Conservation (phyloP, 371 early-diverging fungal genomes). For the Rhizopus stolonifer region DNA sequence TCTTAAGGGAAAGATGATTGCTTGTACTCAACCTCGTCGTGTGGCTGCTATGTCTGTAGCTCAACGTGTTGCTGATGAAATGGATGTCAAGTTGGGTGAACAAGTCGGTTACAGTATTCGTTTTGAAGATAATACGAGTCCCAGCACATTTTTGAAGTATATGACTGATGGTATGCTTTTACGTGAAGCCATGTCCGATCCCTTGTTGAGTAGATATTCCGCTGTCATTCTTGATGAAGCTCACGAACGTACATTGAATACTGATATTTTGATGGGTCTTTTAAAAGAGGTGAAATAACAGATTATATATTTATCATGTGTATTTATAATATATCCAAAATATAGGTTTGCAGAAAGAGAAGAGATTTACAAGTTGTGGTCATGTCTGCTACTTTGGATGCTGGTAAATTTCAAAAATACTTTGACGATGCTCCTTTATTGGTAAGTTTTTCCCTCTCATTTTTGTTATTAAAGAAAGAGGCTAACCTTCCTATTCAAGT, state of each 20-base stretch:
- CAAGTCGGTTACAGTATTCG: constrained; percentile 76
- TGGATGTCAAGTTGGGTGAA: constrained; percentile 53
- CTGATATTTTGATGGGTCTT: constrained; percentile 26
- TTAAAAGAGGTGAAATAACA: constrained; percentile 12
- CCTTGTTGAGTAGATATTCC: constrained; percentile 54
- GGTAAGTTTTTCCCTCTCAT: too few species aligned
- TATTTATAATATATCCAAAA: too few species aligned
- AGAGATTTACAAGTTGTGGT: constrained; percentile 57
- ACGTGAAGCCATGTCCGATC: constrained; percentile 67
- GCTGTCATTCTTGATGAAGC: constrained; percentile 78
- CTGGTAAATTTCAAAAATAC: constrained; percentile 62
- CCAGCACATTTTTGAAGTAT: constrained; percentile 19
- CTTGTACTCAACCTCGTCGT: constrained; percentile 93
- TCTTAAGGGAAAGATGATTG: constrained; percentile 78
- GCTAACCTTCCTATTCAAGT: too few species aligned
- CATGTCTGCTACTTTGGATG: constrained; percentile 84
- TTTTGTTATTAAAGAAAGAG: too few species aligned
- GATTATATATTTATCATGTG: not conserved
- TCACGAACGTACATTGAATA: constrained; percentile 67
- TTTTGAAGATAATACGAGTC: constrained; percentile 51
- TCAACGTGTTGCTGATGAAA: constrained; percentile 65
- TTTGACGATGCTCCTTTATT: constrained; percentile 58
- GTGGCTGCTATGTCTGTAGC: constrained; percentile 91
- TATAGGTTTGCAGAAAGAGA: constrained; percentile 54
- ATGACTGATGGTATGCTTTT: constrained; percentile 54